Evolutionary conservation across 176 grass and related monocot species (phyloP), one percentile per base, ranked within the genome.

Genomic region (Thinopyrum elongatum): DNA sequence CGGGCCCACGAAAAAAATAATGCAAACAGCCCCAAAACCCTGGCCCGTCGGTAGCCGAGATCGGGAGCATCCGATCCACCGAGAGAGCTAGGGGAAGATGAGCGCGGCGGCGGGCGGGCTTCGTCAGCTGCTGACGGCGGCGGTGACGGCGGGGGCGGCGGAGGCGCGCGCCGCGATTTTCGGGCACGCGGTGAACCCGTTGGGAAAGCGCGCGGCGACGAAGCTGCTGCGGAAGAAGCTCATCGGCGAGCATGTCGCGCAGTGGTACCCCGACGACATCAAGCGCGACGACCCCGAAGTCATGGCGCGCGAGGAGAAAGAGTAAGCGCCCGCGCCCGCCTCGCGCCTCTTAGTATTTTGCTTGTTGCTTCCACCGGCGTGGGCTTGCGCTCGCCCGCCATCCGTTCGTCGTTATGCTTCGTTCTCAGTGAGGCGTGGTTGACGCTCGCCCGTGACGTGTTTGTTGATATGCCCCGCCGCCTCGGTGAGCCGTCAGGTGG

Each of bases 251-350:
- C 72, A 92, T 80, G 58, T 95, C n/a, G 93, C 93, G 23, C 80
- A 88, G 86, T 95, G 93, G 93, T 95, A 95, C 71, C 93, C 93
- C 80, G 65, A 92, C 83, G 93, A 92, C 80, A 85, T 90, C 80
- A 95, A 92, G 86, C 87, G 85, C 31, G 90, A 90, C 64, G 88
- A 92, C 73, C 93, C 90, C 69, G 57, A 78, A 47, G 83, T 95
- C 88, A 75, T 90, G 66, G 76, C 57, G 42, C 90, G 88, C 38
- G 90, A 95, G 79, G 93, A 95, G 90, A 92, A 92, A 77, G 90
- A 86, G 93, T 95, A 92, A 90, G 89, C 15, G 6, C n/a, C 67
- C 62, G 3, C 74, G 41, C 65, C 34, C 2, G 7, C 80, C 65
- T 3, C 25, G 10, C 34, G 26, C 46, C 1, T 75, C 6, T 29